Base-by-base conservation (phyloP, 768 basidiomycete species). In the Lactarius sanguifluus region DNA sequence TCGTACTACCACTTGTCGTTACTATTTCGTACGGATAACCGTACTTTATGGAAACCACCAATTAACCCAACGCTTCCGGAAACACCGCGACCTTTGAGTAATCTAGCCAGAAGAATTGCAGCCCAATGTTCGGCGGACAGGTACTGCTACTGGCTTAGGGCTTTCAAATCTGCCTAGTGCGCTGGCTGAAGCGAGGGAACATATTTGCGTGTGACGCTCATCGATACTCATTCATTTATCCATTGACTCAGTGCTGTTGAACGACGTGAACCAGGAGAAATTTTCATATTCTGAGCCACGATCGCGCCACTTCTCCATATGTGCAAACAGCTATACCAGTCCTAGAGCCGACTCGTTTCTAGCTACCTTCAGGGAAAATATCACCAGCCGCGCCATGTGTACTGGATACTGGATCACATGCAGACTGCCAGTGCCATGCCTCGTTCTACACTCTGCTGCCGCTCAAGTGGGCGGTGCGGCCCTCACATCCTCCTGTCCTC, bases 101-200 rank as follows among this genome's bases (percentile, higher is more conserved):
- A 32, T 25, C 18, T 34, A 40, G 25, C 23, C 13, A 23, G 34
- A 6, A 23, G 52, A 12, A 38, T 13, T 43, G 20, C 4, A 3
- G 13, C 6, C 18, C 12, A 28, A 34, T n/a, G 9, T 34, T 2
- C 18, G 16, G 32, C 47, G 20, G 36, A 43, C 50, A 56, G 57
- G 57, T 13, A 58, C 64, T 15, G 55, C 64, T 18, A 56, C 45
- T 3, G 62, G 65, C 36, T 40, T 66, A 16, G 65, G 67, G 25
- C 54, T 68, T 25, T 60, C 59, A 36, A 7, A 2, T 36, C 12
- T 12, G 36, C 36, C 12, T 38, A 13, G 12, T 38, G 36, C 13
- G 36, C 36, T 12, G 12, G 12, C 12, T 38, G 36, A 38, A 38
- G 36, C 36, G 12, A 38, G 36, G 36, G 12, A 12, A 7, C 36